Percentiles rank a stretch among this genome's conserved stretches.
Evolutionary conservation across 164 flowering plant species (phyloP).

Genomic region (Tetracentron sinense): DNA sequence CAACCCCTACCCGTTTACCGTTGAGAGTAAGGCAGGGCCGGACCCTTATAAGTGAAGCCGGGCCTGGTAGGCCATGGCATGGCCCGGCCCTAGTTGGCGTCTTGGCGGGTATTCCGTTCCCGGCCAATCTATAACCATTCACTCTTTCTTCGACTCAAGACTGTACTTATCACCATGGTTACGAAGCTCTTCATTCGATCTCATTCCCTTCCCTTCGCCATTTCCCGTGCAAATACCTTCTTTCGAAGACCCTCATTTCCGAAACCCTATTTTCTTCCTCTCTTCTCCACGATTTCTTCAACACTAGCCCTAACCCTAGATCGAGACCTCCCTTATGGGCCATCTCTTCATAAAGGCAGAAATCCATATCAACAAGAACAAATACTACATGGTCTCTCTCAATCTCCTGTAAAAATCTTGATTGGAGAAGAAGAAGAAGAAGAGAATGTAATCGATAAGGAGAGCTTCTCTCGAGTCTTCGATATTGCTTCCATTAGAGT

Average conservation of each 20-base stretch:
- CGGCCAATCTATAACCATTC: too few species aligned
- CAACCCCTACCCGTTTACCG: too few species aligned
- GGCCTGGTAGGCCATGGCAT: too few species aligned
- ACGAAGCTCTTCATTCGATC: conserved; percentile 33
- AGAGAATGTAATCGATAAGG: conserved; percentile 38
- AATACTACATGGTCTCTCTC: background rate
- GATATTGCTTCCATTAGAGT: conserved; percentile 76
- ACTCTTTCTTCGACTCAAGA: too few species aligned
- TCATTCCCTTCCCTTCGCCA: conserved; percentile 22
- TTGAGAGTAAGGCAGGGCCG: too few species aligned
- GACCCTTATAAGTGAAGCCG: too few species aligned
- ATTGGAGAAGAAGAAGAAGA: background rate
- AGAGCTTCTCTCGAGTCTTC: conserved; percentile 57
- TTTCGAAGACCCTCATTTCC: conserved; percentile 14
- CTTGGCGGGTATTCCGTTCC: too few species aligned
- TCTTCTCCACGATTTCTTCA: conserved; percentile 20
- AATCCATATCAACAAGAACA: conserved; percentile 14
- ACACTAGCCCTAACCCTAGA: conserved; percentile 14
- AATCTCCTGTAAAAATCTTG: background rate
- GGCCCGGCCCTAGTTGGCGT: too few species aligned
- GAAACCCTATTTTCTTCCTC: conserved; percentile 16
- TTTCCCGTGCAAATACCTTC: conserved; percentile 15
- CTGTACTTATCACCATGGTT: conserved; percentile 23
- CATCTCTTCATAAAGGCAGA: conserved; percentile 69
- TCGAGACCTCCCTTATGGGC: conserved; percentile 48